These are phyloP conservation scores for Ustilaginoidea virens DNA, from an alignment of 2,329 filamentous ascomycete genomes.

Conservation along the genomic window DNA sequence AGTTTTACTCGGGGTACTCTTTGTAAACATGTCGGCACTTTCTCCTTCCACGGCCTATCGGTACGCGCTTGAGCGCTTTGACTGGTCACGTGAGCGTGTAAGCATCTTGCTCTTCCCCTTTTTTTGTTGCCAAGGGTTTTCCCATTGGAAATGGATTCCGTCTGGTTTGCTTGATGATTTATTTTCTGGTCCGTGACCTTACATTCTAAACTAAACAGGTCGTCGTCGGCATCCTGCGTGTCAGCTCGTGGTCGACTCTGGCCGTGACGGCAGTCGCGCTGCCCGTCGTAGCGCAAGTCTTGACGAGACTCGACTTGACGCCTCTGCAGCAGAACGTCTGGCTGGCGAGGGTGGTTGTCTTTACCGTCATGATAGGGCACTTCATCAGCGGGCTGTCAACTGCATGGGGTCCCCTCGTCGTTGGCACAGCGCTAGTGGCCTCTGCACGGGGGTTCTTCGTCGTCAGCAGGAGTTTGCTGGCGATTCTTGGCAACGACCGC, in stretches of 20 bases:
- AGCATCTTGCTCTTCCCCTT: too few species aligned
- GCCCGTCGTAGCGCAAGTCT: constrained; percentile 1
- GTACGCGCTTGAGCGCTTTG: too few species aligned
- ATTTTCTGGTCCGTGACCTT: too few species aligned
- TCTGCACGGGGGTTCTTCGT: constrained; percentile 1
- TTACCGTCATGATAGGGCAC: constrained; percentile 1
- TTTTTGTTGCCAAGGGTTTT: too few species aligned
- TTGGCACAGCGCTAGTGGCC: constrained; percentile 2
- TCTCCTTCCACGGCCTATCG: too few species aligned
- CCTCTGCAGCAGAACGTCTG: constrained; percentile 2
- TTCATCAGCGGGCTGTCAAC: constrained; percentile 2
- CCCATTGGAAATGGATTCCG: too few species aligned
- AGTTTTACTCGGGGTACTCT: too few species aligned
- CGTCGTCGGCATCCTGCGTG: neutral
- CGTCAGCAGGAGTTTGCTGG: constrained; percentile 2
- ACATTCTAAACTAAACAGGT: neutral
- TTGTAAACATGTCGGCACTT: too few species aligned
- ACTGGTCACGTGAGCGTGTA: too few species aligned
- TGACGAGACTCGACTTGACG: constrained; percentile 1
- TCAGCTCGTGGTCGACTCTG: constrained; percentile 1
- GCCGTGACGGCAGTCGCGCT: constrained; percentile 1
- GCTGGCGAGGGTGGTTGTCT: constrained; percentile 1
- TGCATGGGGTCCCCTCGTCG: constrained; percentile 2
- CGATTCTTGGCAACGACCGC: constrained; percentile 2
- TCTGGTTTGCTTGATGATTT: neutral